phyloP scores from a whole-genome alignment of 352 stramenopile genomes.

The Peronosclerospora sorghi region DNA sequence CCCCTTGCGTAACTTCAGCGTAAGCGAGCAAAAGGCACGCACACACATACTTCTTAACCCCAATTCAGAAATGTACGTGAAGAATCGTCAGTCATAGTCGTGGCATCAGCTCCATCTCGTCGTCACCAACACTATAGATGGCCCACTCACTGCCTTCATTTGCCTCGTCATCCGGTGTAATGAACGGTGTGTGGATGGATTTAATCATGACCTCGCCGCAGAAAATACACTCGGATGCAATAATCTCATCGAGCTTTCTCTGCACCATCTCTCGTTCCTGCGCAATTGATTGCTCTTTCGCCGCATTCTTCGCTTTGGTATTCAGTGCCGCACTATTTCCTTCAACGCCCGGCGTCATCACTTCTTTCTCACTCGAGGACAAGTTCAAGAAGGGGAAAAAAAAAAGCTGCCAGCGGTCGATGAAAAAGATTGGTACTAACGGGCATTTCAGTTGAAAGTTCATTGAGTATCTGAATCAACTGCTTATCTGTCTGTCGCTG shows the following conservation, averaged over 20 bases:
- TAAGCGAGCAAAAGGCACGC: too few species aligned
- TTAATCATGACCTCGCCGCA: conserved; percentile 94
- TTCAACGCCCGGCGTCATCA: conserved; percentile 36
- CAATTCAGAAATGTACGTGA: too few species aligned
- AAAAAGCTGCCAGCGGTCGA: conserved; percentile 38
- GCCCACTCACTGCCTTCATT: conserved; percentile 74
- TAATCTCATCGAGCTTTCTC: conserved; percentile 89
- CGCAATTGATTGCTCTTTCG: conserved; percentile 67
- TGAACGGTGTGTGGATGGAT: conserved; percentile 88
- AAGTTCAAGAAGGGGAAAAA: conserved; percentile 63
- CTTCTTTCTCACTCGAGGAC: conserved; percentile 58
- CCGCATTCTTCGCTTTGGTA: conserved; percentile 42
- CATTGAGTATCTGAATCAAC: conserved; percentile 80
- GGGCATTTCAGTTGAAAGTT: conserved; percentile 71
- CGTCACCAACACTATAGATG: conserved; percentile 48
- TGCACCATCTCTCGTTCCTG: conserved; percentile 86
- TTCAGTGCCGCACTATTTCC: conserved; percentile 29
- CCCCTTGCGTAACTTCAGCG: too few species aligned
- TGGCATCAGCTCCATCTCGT: too few species aligned
- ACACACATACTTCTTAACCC: too few species aligned
- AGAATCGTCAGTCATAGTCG: too few species aligned
- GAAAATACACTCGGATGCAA: conserved; percentile 91
- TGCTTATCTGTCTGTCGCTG: conserved; percentile 85
- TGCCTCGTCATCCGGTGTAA: conserved; percentile 79
- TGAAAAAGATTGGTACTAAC: conserved; percentile 72